Percentiles rank a stretch among this genome's conserved stretches.
Evolutionary conservation across 208 protist species (phyloP).

Genomic region (Leishmania gerbilli): DNA sequence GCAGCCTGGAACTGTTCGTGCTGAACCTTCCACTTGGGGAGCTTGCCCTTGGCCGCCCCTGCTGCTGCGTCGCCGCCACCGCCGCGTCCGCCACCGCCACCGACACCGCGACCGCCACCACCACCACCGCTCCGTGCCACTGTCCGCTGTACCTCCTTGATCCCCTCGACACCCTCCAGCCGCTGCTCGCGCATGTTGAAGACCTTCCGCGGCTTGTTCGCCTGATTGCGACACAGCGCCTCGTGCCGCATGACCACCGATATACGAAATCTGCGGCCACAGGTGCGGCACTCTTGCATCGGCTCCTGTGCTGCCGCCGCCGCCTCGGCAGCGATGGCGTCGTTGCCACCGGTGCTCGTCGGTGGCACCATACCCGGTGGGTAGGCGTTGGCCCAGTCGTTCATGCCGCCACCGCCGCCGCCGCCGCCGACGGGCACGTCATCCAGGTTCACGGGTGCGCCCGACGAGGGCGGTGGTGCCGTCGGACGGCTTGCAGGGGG

Average conservation of each 20-base stretch:
- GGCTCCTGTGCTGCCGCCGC: slow-evolving; percentile 58
- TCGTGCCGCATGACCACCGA: slow-evolving; percentile 71
- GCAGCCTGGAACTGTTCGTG: slow-evolving; percentile 91
- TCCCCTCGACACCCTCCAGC: slow-evolving; percentile 74
- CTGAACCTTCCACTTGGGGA: slow-evolving; percentile 92
- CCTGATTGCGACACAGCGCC: slow-evolving; percentile 55
- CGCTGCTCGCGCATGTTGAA: slow-evolving; percentile 81
- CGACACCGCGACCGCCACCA: slow-evolving; percentile 1
- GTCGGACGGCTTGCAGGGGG: slow-evolving; percentile 6
- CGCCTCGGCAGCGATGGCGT: slow-evolving; percentile 34
- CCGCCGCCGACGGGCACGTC: slow-evolving; percentile 47
- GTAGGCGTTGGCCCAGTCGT: slow-evolving; percentile 45
- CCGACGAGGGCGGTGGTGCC: not conserved
- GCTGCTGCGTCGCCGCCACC: slow-evolving; percentile 7
- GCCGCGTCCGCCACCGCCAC: slow-evolving; percentile 9
- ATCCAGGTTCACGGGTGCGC: slow-evolving; percentile 37
- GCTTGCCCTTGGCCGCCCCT: slow-evolving; percentile 39
- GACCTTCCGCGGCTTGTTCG: slow-evolving; percentile 55
- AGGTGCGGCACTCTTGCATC: slow-evolving; percentile 52
- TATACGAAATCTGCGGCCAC: slow-evolving; percentile 72
- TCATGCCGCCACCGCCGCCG: slow-evolving; percentile 29
- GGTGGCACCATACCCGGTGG: slow-evolving; percentile 38
- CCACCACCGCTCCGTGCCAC: slow-evolving; percentile 7
- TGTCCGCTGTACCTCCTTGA: slow-evolving; percentile 45
- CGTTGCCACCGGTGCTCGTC: slow-evolving; percentile 19